A percentile compares a stretch with the other conserved stretches of the same genome.
These are phyloP conservation scores for Endogone sp. DNA, from an alignment of 192 early-diverging fungal species.

Conservation along the genomic window DNA sequence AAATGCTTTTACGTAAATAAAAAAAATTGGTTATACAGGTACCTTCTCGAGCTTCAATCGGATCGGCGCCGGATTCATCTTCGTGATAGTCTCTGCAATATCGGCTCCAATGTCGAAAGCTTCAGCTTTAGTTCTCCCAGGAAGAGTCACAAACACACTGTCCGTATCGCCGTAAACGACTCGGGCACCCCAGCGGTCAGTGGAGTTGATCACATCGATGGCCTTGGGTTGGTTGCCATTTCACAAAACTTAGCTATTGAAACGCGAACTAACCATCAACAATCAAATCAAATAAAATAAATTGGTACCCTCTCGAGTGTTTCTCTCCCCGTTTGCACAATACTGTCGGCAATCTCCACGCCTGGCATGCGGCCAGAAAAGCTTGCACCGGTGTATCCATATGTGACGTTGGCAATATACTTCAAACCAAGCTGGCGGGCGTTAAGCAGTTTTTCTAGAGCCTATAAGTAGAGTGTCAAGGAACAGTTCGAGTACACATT, in stretches of 20 bases:
- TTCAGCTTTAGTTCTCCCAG: constrained; percentile 59
- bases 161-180: constrained; percentile 97
- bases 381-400: constrained; percentile 80
- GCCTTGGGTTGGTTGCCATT: constrained; percentile 20
- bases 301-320: constrained; percentile 59
- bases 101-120: constrained; percentile 82
- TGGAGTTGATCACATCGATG: constrained; percentile 61
- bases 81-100: constrained; percentile 75
- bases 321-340: constrained; percentile 83
- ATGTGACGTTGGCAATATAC: constrained; percentile 91
- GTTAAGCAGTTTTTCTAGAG: constrained; percentile 65
- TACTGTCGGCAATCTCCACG: constrained; percentile 86
- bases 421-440: constrained; percentile 85
- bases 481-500: background rate
- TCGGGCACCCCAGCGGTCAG: constrained; percentile 60
- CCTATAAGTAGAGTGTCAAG: constrained; percentile 19
- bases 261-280: too few species aligned
- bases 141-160: constrained; percentile 80
- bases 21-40: constrained; percentile 23
- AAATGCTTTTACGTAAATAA: too few species aligned
- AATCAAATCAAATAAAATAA: constrained; percentile 15
- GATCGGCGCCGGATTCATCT: constrained; percentile 74
- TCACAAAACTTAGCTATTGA: too few species aligned
- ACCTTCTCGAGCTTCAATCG: constrained; percentile 95
- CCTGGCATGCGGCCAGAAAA: constrained; percentile 91